These are phyloP conservation scores for Hanseniaspora lindneri DNA, from an alignment of 805 yeast species.

Conservation along the genomic window DNA sequence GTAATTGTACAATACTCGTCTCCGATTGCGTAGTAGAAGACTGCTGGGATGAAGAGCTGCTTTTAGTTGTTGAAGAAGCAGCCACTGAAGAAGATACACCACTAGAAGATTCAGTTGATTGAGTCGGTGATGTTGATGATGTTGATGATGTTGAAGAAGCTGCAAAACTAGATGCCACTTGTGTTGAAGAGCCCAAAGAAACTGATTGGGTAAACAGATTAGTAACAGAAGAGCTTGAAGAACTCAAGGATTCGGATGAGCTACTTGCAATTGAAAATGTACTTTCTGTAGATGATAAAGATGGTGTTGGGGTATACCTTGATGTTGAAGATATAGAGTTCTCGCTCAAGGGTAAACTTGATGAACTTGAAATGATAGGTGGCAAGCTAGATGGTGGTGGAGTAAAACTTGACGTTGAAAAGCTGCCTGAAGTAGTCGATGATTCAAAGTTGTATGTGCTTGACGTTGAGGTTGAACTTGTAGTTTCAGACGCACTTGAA, in stretches of 20 bases:
- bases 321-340: no score
- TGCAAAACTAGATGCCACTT: neutral
- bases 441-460: no score
- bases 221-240: neutral
- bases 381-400: no score
- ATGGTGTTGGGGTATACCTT: no score
- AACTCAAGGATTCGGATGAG: neutral
- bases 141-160: constrained; percentile 8
- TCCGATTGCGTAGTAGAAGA: constrained; percentile 13
- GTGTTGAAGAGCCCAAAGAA: neutral
- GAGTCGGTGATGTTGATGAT: neutral
- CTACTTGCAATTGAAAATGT: neutral
- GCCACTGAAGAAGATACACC: constrained; percentile 16
- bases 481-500: no score
- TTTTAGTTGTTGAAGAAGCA: neutral
- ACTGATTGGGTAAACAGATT: constrained; percentile 8
- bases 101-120: neutral
- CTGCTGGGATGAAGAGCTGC: neutral
- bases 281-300: neutral
- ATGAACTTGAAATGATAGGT: no score
- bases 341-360: no score
- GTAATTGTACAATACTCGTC: constrained; percentile 14
- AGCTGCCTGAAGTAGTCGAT: no score
- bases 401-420: no score
- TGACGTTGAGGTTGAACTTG: no score